Evolutionary conservation across 257 asterid species (phyloP).

Genomic region (Parsonsia alboflavescens): DNA sequence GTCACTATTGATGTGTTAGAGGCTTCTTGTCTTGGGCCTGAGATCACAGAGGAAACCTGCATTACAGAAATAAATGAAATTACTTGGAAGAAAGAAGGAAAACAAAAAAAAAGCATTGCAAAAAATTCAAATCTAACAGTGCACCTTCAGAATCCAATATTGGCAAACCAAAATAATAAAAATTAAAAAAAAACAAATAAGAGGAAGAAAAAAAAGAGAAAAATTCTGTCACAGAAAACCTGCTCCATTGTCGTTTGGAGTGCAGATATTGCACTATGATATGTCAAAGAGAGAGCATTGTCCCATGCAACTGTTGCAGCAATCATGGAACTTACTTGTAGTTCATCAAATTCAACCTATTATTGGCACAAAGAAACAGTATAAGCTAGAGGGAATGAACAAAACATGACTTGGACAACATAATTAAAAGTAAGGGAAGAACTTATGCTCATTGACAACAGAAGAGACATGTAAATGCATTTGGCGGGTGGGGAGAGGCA

Average conservation of each 20-base stretch:
- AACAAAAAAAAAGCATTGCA: not conserved
- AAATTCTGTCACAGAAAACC: slow-evolving; percentile 27
- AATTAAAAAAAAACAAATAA: too few relatives aligned
- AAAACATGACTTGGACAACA: not conserved
- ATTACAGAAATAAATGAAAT: slow-evolving; percentile 7
- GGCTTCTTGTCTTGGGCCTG: slow-evolving; percentile 27
- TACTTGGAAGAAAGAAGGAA: not conserved
- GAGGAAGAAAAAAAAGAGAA: not conserved
- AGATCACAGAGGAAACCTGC: slow-evolving; percentile 62
- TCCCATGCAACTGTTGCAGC: slow-evolving; percentile 98
- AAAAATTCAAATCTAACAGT: not conserved
- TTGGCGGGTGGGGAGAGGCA: not conserved
- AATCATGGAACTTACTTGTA: slow-evolving; percentile 79
- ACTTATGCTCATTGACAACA: not conserved
- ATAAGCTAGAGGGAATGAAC: not conserved
- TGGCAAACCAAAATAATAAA: not conserved
- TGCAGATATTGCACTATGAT: slow-evolving; percentile 57
- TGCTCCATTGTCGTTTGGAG: slow-evolving; percentile 66
- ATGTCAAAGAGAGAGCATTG: slow-evolving; percentile 57
- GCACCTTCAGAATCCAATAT: not conserved
- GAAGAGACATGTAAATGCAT: not conserved
- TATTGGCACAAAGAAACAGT: not conserved
- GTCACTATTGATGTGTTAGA: slow-evolving; percentile 41
- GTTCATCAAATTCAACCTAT: slow-evolving; percentile 75
- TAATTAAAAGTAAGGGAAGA: not conserved